These are phyloP conservation scores for Blastobotrys terrestris DNA, from an alignment of 805 yeast genomes.

Conservation along the genomic window DNA sequence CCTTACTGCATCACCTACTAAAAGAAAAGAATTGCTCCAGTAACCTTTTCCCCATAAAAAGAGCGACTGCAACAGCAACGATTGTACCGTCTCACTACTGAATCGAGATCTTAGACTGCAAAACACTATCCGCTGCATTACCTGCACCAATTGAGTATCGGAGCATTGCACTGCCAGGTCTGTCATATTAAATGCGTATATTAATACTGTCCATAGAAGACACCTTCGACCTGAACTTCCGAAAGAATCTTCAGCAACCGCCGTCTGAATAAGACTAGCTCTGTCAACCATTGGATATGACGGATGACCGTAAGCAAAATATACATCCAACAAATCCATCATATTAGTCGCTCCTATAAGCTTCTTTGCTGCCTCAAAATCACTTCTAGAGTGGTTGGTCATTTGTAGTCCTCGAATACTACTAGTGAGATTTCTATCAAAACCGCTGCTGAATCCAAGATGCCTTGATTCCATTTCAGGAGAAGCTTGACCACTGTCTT, in stretches of 20 bases:
- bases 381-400: conserved; percentile 2
- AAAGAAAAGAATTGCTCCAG: conserved; percentile 11
- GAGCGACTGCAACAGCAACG: conserved; percentile 8
- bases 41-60: conserved; percentile 7
- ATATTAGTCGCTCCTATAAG: conserved; percentile 2
- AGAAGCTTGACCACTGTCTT: neutral
- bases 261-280: conserved; percentile 5
- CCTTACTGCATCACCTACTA: conserved; percentile 12
- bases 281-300: conserved; percentile 10
- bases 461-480: neutral
- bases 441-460: conserved; percentile 11
- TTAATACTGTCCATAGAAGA: conserved; percentile 11
- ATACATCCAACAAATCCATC: conserved; percentile 10
- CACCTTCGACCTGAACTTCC: conserved; percentile 5
- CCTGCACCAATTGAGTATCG: conserved; percentile 4
- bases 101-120: conserved; percentile 11
- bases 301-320: conserved; percentile 9
- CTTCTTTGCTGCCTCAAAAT: conserved; percentile 3
- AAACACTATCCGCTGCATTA: conserved; percentile 11
- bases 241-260: conserved; percentile 3
- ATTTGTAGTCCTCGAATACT: conserved; percentile 8
- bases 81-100: conserved; percentile 10
- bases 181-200: conserved; percentile 8
- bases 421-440: conserved; percentile 8
- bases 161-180: neutral